Percentiles rank a stretch among this genome's conserved stretches.
These are phyloP conservation scores for Flueggea neowawraea DNA, from an alignment of 441 rosid genomes.

Conservation along the genomic window DNA sequence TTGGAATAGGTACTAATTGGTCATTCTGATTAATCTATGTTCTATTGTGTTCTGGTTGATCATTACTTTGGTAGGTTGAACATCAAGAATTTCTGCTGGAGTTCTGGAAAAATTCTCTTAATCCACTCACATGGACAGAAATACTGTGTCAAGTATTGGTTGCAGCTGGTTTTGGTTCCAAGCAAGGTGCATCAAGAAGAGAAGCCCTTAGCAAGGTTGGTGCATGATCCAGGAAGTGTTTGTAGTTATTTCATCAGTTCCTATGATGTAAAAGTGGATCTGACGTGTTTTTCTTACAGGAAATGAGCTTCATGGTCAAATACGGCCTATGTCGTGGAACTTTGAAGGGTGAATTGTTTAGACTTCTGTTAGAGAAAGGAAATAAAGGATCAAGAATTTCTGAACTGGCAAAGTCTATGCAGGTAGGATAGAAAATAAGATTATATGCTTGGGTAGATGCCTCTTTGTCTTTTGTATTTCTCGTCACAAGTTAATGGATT, in stretches of 20 bases:
- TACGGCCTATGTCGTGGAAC: constrained; percentile 71
- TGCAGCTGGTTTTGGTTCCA: constrained; percentile 94
- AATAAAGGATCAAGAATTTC: constrained; percentile 68
- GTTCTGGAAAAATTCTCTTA: constrained; percentile 79
- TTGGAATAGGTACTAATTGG: background rate
- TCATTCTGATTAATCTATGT: background rate
- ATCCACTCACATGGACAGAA: constrained; percentile 94
- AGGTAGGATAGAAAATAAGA: constrained; percentile 34
- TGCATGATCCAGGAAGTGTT: background rate
- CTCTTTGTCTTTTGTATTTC: too few relatives aligned
- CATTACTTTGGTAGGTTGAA: constrained; percentile 54
- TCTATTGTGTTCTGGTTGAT: background rate
- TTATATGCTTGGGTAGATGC: background rate
- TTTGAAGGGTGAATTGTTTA: constrained; percentile 83
- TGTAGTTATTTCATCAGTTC: background rate
- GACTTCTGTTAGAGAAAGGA: constrained; percentile 60
- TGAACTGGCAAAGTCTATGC: constrained; percentile 62
- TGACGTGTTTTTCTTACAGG: constrained; percentile 36
- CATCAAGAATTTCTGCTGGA: constrained; percentile 55
- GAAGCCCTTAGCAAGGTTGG: constrained; percentile 67
- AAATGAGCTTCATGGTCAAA: constrained; percentile 70
- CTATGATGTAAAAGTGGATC: constrained; percentile 3
- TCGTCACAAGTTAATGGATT: background rate
- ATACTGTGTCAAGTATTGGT: constrained; percentile 75
- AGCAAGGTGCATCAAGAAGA: constrained; percentile 43